phyloP scores from a whole-genome alignment of 306 rosid species.

The Vigna mungo region DNA sequence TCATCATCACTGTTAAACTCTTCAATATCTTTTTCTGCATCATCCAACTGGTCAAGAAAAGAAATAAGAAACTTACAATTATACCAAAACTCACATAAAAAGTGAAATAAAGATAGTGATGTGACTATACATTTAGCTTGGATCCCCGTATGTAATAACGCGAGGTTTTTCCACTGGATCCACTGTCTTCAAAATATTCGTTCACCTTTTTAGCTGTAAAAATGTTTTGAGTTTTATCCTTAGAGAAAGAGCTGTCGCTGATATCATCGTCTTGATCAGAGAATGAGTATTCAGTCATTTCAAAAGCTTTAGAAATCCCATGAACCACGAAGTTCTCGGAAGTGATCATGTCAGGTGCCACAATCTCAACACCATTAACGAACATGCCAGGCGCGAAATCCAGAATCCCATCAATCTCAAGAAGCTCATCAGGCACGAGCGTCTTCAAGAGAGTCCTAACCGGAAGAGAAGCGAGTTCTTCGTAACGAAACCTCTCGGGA shows the following conservation, averaged over 20 bases:
- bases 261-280: slow-evolving; percentile 40
- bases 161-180: slow-evolving; percentile 47
- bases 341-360: slow-evolving; percentile 58
- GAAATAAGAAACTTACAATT: slow-evolving; percentile 12
- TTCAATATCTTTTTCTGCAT: slow-evolving; percentile 57
- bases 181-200: slow-evolving; percentile 25
- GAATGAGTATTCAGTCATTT: slow-evolving; percentile 47
- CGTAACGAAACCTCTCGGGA: slow-evolving; percentile 58
- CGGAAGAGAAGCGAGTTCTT: slow-evolving; percentile 57
- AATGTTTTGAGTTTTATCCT: slow-evolving; percentile 45
- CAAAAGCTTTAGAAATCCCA: slow-evolving; percentile 73
- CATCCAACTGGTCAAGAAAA: slow-evolving; percentile 59
- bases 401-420: slow-evolving; percentile 56
- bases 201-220: slow-evolving; percentile 40
- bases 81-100: too few relatives aligned
- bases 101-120: neutral
- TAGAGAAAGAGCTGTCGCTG: slow-evolving; percentile 53
- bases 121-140: slow-evolving; percentile 56
- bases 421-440: slow-evolving; percentile 47
- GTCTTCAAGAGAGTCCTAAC: slow-evolving; percentile 55
- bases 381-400: slow-evolving; percentile 47
- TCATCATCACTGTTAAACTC: slow-evolving; percentile 78
- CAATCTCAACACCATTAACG: slow-evolving; percentile 65
- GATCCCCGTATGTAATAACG: slow-evolving; percentile 30
- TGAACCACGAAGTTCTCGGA: slow-evolving; percentile 69